Evolutionary conservation across 495 filamentous ascomycete genomes (phyloP), one percentile per base, ranked within the genome.

Genomic region (Aspergillus funiculosus): DNA sequence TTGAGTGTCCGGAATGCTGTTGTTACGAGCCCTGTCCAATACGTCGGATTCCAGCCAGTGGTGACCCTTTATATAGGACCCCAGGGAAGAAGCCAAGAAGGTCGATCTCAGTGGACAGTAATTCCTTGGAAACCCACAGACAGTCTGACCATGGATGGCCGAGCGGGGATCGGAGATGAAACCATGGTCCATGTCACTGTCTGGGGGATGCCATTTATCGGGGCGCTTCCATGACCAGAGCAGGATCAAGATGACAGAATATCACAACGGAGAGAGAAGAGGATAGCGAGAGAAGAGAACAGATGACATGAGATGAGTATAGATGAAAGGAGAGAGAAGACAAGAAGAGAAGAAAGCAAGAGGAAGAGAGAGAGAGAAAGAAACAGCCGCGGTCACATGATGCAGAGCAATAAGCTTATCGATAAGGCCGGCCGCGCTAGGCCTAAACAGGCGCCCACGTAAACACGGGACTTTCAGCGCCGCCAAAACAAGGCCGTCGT

Each of bases 401-500:
- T n/a, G n/a, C n/a, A n/a, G 26, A 34, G 38, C 46, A 62, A 61
- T 69, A 69, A 71, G 66, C 68, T 71, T 71, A 71, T 71, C 68
- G 68, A 71, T 71, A 71, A 67, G 56, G 6, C 21, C 14, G 21
- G 7, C 21, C 36, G 46, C 60, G 43, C 67, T 71, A 67, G 54
- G 42, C 67, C 66, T 30, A 32, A 66, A 62, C 17, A 27, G 55
- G 63, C n/a, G 43, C 57, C 48, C 60, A 64, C 53, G 64, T 69
- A 71, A 71, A 69, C 67, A 68, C 58, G 28, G 46, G 46, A 38
- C 27, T 15, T 34, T 22, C 28, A 34, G 28, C 31, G 26, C 28
- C 20, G 25, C 26, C 58, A 53, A 63, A 56, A 62, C 53, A 56
- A 56, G 34, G 49, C 44, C 35, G 34, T 39, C 17, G 29, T 51